Base-by-base conservation (phyloP, 371 early-diverging fungal genomes). In the Furculomyces boomerangus region DNA sequence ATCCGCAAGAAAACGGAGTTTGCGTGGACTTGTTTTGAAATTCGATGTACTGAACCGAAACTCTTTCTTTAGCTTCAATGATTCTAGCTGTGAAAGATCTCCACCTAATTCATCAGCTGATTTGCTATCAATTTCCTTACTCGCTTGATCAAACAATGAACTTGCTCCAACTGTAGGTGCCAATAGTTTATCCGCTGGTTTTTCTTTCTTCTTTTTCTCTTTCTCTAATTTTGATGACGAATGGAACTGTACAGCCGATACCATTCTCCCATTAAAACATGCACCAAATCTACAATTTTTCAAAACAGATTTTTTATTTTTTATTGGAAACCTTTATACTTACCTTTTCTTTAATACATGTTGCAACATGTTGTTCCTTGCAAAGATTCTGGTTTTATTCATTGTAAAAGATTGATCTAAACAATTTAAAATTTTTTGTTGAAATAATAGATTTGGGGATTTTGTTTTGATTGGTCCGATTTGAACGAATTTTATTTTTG, bases 1-100 rank as follows among this genome's bases (percentile, higher is more conserved):
- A 59, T 86, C 81, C 14, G 90, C 90, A 32, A 95, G 72, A 61
- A 87, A 77, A 47, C 81, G 81, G 7, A 89, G 74, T 60, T 93
- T 93, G 41, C 78, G 80, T 30, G 88, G 84, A 43, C 82, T 77
- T 0, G 75, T 74, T 59, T 73, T 80, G 67, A 86, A 86, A 58
- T 84, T 79, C 55, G 71, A 69, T 1, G 86, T 81, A 27, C 79
- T 76, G 71, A 74, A 84, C 37, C 63, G 57, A 55, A 77, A 80
- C 81, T 87, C 65, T 13, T 30, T 37, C 5, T 7, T 13, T 8
- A 45, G 27, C 10, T 5, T 24, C n/a, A 27, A 3, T 8, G 22
- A 7, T 26, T 24, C 20, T 47, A 7, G 8, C 28, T 41, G 3
- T 20, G 5, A 18, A 7, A 3, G 41, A 8, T 53, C n/a, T 24